A percentile compares a stretch with the other conserved stretches of the same genome.
These are phyloP conservation scores for Hygrocybe punicea DNA, from an alignment of 768 basidiomycete genomes.

Conservation along the genomic window DNA sequence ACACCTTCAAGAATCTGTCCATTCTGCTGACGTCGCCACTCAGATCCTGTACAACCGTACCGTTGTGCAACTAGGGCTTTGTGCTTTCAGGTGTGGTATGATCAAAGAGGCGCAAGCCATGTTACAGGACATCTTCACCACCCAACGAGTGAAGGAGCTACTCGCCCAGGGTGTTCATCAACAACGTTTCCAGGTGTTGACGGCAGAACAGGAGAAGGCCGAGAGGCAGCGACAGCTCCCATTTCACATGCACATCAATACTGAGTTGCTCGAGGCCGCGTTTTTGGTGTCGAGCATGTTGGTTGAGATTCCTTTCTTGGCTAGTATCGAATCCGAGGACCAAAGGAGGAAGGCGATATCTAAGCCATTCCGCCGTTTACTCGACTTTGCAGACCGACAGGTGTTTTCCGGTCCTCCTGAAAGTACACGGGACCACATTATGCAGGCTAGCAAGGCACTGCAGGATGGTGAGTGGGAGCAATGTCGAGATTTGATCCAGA, in stretches of 20 bases:
- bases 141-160: constrained; percentile 94
- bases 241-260: constrained; percentile 99
- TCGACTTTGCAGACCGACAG: constrained; percentile 97
- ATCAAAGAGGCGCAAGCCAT: constrained; percentile 93
- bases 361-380: constrained; percentile 91
- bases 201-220: constrained; percentile 94
- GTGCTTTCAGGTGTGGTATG: constrained; percentile 92
- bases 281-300: constrained; percentile 99
- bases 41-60: constrained; percentile 98
- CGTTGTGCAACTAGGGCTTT: constrained; percentile 93
- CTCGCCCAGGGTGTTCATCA: constrained; percentile 95
- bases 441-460: constrained; percentile 96
- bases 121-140: constrained; percentile 92
- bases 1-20: constrained; percentile 94
- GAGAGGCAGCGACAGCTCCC: constrained; percentile 95
- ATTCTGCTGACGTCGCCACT: constrained; percentile 92
- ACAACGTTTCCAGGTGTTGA: constrained; percentile 80
- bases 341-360: constrained; percentile 88
- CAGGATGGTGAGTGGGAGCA: constrained; percentile 97
- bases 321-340: constrained; percentile 92
- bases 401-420: constrained; percentile 98
- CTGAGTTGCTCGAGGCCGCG: constrained; percentile 93
- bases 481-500: constrained; percentile 87
- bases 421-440: constrained; percentile 96
- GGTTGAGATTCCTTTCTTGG: constrained; percentile 92